A percentile compares a stretch with the other conserved stretches of the same genome.
Evolutionary conservation across 1,284 basidiomycete genomes (phyloP).

Genomic region (Ustilago trichophora): DNA sequence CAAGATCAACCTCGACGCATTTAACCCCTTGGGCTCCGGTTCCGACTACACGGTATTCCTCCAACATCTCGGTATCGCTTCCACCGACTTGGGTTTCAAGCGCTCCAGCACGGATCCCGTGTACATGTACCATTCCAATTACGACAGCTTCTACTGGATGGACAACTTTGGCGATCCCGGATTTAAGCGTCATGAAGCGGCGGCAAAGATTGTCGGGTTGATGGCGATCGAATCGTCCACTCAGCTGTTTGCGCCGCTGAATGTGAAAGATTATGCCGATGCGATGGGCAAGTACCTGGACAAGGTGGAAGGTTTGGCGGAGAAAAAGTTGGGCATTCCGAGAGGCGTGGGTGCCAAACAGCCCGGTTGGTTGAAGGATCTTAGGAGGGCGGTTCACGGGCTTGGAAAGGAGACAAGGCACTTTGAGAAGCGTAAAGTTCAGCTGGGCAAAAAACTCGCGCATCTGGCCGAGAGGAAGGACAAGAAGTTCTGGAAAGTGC

Average conservation of each 20-base stretch:
- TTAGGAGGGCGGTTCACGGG: constrained; percentile 24
- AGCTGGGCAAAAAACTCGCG: constrained; percentile 18
- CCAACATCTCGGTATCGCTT: constrained; percentile 68
- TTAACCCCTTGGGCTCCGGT: constrained; percentile 69
- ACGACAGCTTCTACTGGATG: constrained; percentile 80
- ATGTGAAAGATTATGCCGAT: constrained; percentile 72
- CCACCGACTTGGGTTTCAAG: constrained; percentile 65
- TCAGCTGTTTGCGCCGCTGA: constrained; percentile 74
- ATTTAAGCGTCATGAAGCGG: constrained; percentile 77
- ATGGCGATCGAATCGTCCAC: constrained; percentile 74
- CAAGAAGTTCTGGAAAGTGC: constrained; percentile 68
- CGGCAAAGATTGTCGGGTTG: constrained; percentile 71
- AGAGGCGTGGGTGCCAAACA: neutral
- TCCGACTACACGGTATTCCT: constrained; percentile 80
- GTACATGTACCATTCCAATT: constrained; percentile 74
- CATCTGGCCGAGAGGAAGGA: constrained; percentile 18
- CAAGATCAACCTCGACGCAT: constrained; percentile 25
- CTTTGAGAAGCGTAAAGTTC: constrained; percentile 26
- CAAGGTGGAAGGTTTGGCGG: constrained; percentile 36
- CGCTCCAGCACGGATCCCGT: constrained; percentile 50
- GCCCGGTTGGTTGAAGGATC: constrained; percentile 18
- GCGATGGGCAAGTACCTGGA: constrained; percentile 48
- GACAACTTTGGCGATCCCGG: constrained; percentile 79
- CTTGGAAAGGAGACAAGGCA: constrained; percentile 17
- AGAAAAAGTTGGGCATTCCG: constrained; percentile 19